Conservation (phyloP, 495 filamentous ascomycete genomes). For the Cercophora newfieldiana region DNA sequence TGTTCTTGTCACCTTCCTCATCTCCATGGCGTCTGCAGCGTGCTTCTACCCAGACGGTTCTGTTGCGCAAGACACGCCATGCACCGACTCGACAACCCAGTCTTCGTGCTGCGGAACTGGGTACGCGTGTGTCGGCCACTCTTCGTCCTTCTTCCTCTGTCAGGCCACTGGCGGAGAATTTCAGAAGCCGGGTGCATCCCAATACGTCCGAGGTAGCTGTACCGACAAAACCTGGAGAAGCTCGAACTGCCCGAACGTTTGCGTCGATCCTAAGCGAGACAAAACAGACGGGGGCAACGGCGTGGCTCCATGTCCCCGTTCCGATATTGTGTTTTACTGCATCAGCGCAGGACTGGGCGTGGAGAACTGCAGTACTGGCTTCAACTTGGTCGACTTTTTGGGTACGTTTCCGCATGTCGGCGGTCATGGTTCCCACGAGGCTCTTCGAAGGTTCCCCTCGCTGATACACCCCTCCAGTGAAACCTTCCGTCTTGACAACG, state of each 20-base stretch:
- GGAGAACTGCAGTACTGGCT: constrained; percentile 5
- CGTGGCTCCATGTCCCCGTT: constrained; percentile 18
- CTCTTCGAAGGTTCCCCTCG: background rate
- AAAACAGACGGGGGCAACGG: constrained; percentile 22
- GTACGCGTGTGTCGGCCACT: constrained; percentile 26
- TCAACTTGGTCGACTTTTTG: constrained; percentile 12
- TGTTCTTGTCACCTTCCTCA: background rate
- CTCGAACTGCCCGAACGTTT: constrained; percentile 24
- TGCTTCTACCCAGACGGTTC: constrained; percentile 29
- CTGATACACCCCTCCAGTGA: constrained; percentile 8
- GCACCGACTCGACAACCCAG: constrained; percentile 16
- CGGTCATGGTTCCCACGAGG: background rate
- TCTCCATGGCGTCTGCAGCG: constrained; percentile 5
- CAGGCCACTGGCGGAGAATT: constrained; percentile 19
- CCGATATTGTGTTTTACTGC: constrained; percentile 24
- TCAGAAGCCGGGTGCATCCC: constrained; percentile 7
- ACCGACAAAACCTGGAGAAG: constrained; percentile 28
- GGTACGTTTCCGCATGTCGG: constrained; percentile 10
- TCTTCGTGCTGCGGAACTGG: constrained; percentile 28
- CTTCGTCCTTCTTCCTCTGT: constrained; percentile 20
- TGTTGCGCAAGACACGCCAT: constrained; percentile 21
- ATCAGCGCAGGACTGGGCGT: constrained; percentile 8
- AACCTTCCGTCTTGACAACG: constrained; percentile 20
- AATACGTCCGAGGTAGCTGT: constrained; percentile 26
- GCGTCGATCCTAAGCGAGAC: constrained; percentile 18